Evolutionary conservation across 2,329 filamentous ascomycete genomes (phyloP).

Genomic region (Cytospora piceicola): DNA sequence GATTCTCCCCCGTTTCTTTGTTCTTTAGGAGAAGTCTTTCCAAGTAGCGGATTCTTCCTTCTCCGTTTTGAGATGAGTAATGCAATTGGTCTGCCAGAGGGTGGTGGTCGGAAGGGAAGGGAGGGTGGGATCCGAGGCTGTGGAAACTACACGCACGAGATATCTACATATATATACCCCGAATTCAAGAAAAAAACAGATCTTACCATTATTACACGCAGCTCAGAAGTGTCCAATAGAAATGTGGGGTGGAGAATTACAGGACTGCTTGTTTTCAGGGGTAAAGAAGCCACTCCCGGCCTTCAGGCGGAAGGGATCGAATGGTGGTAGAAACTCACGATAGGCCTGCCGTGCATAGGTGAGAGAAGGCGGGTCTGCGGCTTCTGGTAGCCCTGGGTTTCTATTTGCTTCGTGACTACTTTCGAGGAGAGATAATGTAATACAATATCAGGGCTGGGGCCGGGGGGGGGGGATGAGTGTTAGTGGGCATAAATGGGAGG

Average conservation of each 20-base stretch:
- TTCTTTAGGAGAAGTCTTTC: constrained; percentile 7
- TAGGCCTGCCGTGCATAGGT: neutral
- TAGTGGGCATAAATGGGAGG: too few relatives aligned
- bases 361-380: neutral
- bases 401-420: too few relatives aligned
- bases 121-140: neutral
- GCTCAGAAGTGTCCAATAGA: neutral
- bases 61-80: neutral
- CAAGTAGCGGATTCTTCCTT: neutral
- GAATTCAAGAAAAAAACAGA: neutral
- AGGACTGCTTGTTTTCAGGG: neutral
- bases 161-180: neutral
- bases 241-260: neutral
- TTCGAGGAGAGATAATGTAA: too few relatives aligned
- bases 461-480: too few relatives aligned
- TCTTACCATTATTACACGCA: neutral
- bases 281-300: too few relatives aligned
- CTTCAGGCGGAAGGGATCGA: neutral
- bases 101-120: neutral
- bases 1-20: neutral
- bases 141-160: constrained; percentile 1
- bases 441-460: too few relatives aligned
- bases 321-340: neutral
- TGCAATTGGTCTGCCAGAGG: neutral
- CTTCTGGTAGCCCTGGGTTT: neutral